Percentiles rank a stretch among this genome's conserved stretches.
Evolutionary conservation across 202 grass and related monocot genomes (phyloP).

Genomic region (Digitaria exilis): DNA sequence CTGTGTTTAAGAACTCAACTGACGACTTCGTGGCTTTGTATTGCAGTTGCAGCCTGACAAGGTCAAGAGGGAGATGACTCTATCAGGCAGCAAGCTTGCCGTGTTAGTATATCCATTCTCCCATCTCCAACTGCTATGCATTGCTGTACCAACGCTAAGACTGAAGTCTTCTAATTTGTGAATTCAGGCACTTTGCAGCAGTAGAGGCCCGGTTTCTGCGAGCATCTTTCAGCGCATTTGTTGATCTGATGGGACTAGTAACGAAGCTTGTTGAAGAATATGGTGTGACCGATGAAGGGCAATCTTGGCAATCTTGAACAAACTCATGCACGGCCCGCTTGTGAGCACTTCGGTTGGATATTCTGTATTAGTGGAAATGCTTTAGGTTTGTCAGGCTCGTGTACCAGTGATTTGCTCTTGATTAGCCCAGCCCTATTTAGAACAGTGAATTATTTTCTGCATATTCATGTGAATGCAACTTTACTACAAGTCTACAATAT

Average conservation of each 20-base stretch:
- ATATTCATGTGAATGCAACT: neutral
- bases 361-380: neutral
- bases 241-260: slow-evolving; percentile 71
- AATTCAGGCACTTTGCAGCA: slow-evolving; percentile 71
- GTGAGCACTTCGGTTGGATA: neutral
- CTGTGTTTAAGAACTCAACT: neutral
- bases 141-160: neutral
- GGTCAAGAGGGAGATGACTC: slow-evolving; percentile 69
- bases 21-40: neutral
- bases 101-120: slow-evolving; percentile 51
- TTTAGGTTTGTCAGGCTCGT: neutral
- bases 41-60: slow-evolving; percentile 87
- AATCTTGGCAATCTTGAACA: slow-evolving; percentile 32
- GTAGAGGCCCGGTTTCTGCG: slow-evolving; percentile 78
- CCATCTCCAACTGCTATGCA: neutral
- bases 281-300: slow-evolving; percentile 10
- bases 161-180: neutral
- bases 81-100: slow-evolving; percentile 63
- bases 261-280: slow-evolving; percentile 83
- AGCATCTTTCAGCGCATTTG: slow-evolving; percentile 77
- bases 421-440: neutral
- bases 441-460: neutral
- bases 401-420: neutral
- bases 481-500: neutral
- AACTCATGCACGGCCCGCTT: neutral